Evolutionary conservation across 2,329 filamentous ascomycete genomes (phyloP), one percentile per base, ranked within the genome.

Genomic region (Fusarium irregulare): DNA sequence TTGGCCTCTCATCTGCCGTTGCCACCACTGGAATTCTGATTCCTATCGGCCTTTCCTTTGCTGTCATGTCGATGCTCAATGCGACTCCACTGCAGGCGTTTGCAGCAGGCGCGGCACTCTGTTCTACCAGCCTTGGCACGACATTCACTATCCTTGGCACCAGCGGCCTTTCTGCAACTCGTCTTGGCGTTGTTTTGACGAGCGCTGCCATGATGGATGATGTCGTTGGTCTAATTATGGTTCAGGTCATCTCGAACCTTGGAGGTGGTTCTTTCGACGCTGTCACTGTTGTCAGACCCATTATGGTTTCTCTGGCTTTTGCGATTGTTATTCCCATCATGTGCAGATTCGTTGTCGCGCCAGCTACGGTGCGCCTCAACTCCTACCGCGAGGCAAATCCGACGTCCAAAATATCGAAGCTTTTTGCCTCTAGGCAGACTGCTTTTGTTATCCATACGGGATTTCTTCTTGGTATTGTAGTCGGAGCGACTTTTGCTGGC

Each of bases 191-290:
- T 80, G 87, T 96, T 0, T 83, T 94, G 1, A 87, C 88, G 4
- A 90, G 87, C 62, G 92, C 92, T 2, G 93, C 92, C 1, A 92
- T 96, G 87, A 87, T 96, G 80, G 93, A 96, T 75, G 92, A 96
- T 79, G 89, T 95, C 0, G 86, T 92, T 3, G 92, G 92, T 0
- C 80, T 95, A 12, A 87, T 94, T 10, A 91, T 95, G 87, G 90
- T 93, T 1, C 88, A 93, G 70, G 86, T 95, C 47, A 90, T 96
- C 23, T 87, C 90, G 0, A 90, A 89, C 48, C 81, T 95, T 0
- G 91, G 78, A 56, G 76, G 47, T 71, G 66, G 46, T 56, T 65
- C 63, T 6, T 30, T 73, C 40, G 6, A 71, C 76, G 79, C 82
- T 1, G 56, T 76, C 3, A 80, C 80, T 1, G 74, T 86, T 6